Percentiles rank a stretch among this genome's conserved stretches.
These are phyloP conservation scores for Picea mariana DNA, from an alignment of 83 land plant genomes.

Conservation along the genomic window DNA sequence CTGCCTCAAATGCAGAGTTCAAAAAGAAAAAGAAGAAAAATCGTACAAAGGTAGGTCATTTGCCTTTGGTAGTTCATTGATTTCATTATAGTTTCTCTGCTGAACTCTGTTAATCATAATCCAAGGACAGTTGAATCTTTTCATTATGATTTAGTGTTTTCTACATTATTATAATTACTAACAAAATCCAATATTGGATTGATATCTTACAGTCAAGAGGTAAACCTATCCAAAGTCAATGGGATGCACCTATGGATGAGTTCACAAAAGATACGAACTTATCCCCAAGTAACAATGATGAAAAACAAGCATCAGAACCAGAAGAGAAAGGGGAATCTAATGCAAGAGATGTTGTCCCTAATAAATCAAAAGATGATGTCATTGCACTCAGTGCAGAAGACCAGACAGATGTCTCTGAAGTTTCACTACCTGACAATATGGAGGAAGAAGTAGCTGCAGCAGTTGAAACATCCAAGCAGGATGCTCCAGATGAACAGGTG, in stretches of 20 bases:
- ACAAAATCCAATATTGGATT: conserved; percentile 12
- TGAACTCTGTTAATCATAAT: background rate
- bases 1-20: conserved; percentile 66
- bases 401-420: conserved; percentile 10
- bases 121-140: background rate
- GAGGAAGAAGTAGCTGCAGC: conserved; percentile 73
- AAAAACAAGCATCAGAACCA: background rate
- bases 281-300: background rate
- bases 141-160: background rate
- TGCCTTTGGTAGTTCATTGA: background rate
- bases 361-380: conserved; percentile 4
- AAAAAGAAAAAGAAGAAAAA: conserved; percentile 75
- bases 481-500: conserved; percentile 7
- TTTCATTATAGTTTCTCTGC: background rate
- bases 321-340: background rate
- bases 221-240: conserved; percentile 8
- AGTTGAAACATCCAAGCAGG: conserved; percentile 34
- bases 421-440: background rate
- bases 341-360: background rate
- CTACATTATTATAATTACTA: background rate
- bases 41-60: conserved; percentile 76
- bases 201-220: conserved; percentile 12
- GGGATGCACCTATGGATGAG: background rate
- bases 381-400: background rate
- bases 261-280: conserved; percentile 4